Conservation (phyloP, 148 eudicot species). For the Vaccinium corymbosum region DNA sequence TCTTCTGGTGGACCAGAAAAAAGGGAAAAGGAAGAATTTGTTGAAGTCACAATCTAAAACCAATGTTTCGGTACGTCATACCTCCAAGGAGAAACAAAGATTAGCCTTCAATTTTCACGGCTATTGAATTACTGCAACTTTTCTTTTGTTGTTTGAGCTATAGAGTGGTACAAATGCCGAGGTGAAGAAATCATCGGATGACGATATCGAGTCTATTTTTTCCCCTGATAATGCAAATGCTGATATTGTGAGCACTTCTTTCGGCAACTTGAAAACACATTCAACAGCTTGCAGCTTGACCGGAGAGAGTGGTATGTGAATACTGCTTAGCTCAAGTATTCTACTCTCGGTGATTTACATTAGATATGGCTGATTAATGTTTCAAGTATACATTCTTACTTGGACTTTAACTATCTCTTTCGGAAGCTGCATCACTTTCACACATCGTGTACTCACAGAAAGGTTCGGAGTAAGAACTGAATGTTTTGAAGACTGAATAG, state of each 20-base stretch:
- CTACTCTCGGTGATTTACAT: slow-evolving; percentile 1
- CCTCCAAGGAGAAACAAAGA: neutral
- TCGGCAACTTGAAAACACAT: neutral
- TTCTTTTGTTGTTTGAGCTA: slow-evolving; percentile 5
- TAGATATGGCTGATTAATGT: neutral
- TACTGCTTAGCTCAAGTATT: neutral
- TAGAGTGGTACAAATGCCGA: neutral
- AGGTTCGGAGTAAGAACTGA: neutral
- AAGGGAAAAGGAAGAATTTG: neutral
- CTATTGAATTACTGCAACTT: neutral
- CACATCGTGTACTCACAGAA: neutral
- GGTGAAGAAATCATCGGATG: neutral
- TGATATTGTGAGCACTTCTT: neutral
- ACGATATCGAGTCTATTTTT: neutral
- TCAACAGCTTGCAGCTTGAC: neutral
- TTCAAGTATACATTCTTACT: neutral
- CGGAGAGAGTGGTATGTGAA: neutral
- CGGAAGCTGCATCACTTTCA: neutral
- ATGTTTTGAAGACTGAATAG: neutral
- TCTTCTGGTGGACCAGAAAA: neutral
- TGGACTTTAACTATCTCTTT: neutral
- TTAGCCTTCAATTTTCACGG: neutral
- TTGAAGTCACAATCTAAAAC: neutral
- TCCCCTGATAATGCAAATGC: neutral
- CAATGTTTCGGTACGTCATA: neutral